phyloP scores from a whole-genome alignment of 352 stramenopile genomes.

The Phytophthora nicotianae region DNA sequence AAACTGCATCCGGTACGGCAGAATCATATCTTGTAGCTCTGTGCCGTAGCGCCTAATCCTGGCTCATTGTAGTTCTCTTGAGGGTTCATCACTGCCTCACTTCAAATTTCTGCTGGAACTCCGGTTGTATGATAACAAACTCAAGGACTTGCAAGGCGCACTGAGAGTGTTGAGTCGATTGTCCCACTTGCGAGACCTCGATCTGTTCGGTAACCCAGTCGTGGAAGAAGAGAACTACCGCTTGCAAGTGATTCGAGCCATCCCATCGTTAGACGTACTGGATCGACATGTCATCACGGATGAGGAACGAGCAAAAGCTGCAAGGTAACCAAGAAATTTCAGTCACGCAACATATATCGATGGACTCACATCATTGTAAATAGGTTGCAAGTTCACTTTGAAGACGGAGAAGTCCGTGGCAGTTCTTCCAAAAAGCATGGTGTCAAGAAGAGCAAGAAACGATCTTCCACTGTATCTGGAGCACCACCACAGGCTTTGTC shows the following conservation, averaged over 20 bases:
- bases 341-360: not conserved
- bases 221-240: constrained; percentile 87
- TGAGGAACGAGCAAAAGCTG: constrained; percentile 61
- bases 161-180: constrained; percentile 59
- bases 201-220: constrained; percentile 85
- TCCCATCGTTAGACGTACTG: constrained; percentile 78
- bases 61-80: constrained; percentile 40
- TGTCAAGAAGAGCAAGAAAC: constrained; percentile 30
- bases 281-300: constrained; percentile 82
- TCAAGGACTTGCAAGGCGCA: constrained; percentile 69
- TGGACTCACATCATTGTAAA: not conserved
- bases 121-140: constrained; percentile 79
- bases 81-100: constrained; percentile 46
- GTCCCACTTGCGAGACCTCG: constrained; percentile 72
- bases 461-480: constrained; percentile 23
- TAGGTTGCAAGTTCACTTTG: constrained; percentile 27
- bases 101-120: constrained; percentile 89
- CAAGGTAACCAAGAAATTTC: constrained; percentile 22
- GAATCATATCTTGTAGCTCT: not conserved
- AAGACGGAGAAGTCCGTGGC: constrained; percentile 18
- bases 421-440: constrained; percentile 1
- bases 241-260: constrained; percentile 73
- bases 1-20: constrained; percentile 70
- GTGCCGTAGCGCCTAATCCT: not conserved
- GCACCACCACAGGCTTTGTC: constrained; percentile 58